These are phyloP conservation scores for Psilocybe subaeruginosa DNA, from an alignment of 768 basidiomycete genomes.

Conservation along the genomic window DNA sequence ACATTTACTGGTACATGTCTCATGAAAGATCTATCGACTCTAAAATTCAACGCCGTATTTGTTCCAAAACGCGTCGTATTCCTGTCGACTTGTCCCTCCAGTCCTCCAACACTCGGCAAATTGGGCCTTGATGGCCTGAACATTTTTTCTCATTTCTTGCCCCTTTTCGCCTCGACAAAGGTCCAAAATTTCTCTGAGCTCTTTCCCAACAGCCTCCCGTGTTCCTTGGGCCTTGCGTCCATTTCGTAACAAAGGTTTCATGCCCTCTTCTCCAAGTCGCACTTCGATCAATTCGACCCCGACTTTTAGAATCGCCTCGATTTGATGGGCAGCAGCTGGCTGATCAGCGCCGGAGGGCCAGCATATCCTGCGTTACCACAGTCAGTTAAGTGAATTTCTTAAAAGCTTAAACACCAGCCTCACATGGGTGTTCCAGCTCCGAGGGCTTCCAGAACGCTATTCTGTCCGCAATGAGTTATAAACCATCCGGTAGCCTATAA, in stretches of 20 bases:
- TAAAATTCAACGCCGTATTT: too few species aligned
- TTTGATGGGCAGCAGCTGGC: conserved; percentile 4
- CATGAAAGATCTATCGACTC: too few species aligned
- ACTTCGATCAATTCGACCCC: conserved; percentile 17
- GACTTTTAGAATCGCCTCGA: conserved; percentile 1
- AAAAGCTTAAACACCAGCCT: not conserved
- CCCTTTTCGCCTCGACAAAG: conserved; percentile 7
- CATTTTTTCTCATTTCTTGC: not conserved
- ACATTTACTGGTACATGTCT: too few species aligned
- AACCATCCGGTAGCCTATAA: conserved; percentile 20
- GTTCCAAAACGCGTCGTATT: conserved; percentile 3
- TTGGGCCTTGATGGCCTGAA: not conserved
- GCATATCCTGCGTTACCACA: conserved; percentile 3
- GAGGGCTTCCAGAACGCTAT: conserved; percentile 15
- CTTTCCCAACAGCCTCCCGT: conserved; percentile 8
- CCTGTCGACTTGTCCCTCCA: conserved; percentile 1
- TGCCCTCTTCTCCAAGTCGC: conserved; percentile 11
- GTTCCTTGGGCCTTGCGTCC: conserved; percentile 11
- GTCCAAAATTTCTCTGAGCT: conserved; percentile 11
- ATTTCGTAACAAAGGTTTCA: conserved; percentile 14
- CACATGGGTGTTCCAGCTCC: conserved; percentile 15
- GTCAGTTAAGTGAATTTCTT: not conserved
- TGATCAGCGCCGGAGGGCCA: conserved; percentile 18
- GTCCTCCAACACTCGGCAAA: conserved; percentile 10
- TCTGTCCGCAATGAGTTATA: conserved; percentile 19